These are phyloP conservation scores for Trichoderma brevicompactum DNA, from an alignment of 2,329 filamentous ascomycete species.

Conservation along the genomic window DNA sequence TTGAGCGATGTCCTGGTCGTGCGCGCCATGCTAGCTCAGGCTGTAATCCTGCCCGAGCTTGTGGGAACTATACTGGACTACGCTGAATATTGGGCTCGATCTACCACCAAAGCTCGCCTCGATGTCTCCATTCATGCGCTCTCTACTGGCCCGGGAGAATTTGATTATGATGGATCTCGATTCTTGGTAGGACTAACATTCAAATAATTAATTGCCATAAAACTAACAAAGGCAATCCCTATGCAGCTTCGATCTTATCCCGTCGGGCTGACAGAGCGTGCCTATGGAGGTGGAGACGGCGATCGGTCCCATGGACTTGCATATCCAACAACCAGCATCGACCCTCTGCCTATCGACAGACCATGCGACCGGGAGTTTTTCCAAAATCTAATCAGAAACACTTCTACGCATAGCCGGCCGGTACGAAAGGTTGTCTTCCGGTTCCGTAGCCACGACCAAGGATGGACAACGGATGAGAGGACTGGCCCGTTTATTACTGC, in stretches of 20 bases:
- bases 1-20: conserved; percentile 55
- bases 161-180: not conserved
- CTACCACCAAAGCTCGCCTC: conserved; percentile 41
- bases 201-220: not conserved
- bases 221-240: not conserved
- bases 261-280: conserved; percentile 11
- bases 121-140: not conserved
- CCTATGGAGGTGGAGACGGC: not conserved
- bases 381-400: conserved; percentile 43
- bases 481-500: conserved; percentile 45
- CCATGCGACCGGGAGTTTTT: conserved; percentile 37
- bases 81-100: conserved; percentile 67
- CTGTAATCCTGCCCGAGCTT: conserved; percentile 57
- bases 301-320: too few species aligned
- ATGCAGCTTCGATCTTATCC: conserved; percentile 25
- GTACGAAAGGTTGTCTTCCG: conserved; percentile 67
- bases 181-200: conserved; percentile 16
- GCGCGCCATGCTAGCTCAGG: conserved; percentile 52
- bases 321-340: not conserved
- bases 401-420: conserved; percentile 50
- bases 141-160: not conserved
- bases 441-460: conserved; percentile 62
- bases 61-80: conserved; percentile 60
- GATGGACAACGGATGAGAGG: conserved; percentile 49
- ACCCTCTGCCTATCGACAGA: not conserved